Base-by-base conservation (phyloP, 495 filamentous ascomycete genomes). In the Xylaria castorea region DNA sequence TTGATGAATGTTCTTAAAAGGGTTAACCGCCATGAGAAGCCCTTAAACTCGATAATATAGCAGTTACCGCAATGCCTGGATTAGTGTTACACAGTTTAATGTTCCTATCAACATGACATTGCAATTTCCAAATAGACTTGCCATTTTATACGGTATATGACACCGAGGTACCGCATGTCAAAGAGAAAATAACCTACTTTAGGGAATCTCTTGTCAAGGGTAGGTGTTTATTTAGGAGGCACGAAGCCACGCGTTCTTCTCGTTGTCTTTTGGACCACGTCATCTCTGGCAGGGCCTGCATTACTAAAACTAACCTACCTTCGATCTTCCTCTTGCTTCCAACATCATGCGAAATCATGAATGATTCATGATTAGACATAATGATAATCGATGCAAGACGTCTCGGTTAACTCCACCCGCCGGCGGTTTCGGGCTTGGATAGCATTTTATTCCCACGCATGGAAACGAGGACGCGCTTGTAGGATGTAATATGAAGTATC, bases 341-440 rank as follows among this genome's bases (percentile, higher is more conserved):
- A 18, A 30, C 12, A 18, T 57, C 27, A 57, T 32, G 5, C 14
- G 5, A 30, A 3, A 57, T 57, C 3, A 6, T 57, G 12, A 18
- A 57, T 57, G 53, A 57, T 57, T 57, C 53, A 57, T 57, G 4
- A 57, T 57, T 57, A 30, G 14, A 57, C 53, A 57, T 57, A 25
- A 57, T 57, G 53, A 57, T 57, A 57, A 32, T 32, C 27, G 27
- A 27, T 27, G 22, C 22, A 30, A 25, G 22, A 5, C 25, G 11
- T 55, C 51, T 25, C 22, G 11, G 53, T 18, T 32, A 57, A 18
- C 27, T 57, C 27, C 53, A 32, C 27, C 27, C 53, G 1, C 53
- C 6, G 25, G 27, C 27, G 53, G 27, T 57, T 27, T 32, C 53
- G 53, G 53, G 53, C 2, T 14, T 32, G 30, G 27, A 27, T 32